Conservation (phyloP, 2,329 filamentous ascomycete genomes). For the Apiospora phragmitis region DNA sequence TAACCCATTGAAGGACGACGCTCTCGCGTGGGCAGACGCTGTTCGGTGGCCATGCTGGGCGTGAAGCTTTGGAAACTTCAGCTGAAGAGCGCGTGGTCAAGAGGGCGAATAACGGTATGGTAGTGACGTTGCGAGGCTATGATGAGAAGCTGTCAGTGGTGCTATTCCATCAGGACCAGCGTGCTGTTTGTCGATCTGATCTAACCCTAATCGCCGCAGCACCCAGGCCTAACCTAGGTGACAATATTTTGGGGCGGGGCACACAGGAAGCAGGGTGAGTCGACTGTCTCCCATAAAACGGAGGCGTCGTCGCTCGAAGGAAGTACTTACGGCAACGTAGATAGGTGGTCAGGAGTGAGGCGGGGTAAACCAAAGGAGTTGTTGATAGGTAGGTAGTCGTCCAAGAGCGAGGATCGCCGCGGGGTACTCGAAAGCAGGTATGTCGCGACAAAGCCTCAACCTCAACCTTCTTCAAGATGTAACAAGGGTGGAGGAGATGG, state of each 20-base stretch:
- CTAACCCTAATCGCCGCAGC: neutral
- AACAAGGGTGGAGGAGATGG: neutral
- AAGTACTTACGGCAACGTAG: neutral
- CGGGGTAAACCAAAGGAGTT: neutral
- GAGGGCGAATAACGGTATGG: too few species aligned
- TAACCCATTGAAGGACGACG: slow-evolving; percentile 71
- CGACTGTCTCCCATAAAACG: neutral
- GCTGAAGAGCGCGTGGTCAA: neutral
- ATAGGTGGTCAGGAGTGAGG: neutral
- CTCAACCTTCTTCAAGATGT: neutral
- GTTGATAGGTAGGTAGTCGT: neutral
- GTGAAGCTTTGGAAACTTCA: neutral
- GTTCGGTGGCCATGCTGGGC: slow-evolving; percentile 32
- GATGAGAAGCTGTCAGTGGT: neutral
- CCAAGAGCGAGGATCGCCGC: slow-evolving; percentile 12
- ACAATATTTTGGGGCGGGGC: neutral
- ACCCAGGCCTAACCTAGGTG: neutral
- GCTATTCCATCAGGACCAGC: neutral
- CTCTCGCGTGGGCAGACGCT: slow-evolving; percentile 60
- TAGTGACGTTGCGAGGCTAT: neutral
- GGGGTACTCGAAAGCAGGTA: slow-evolving; percentile 4
- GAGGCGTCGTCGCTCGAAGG: neutral
- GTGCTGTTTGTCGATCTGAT: neutral
- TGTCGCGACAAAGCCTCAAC: neutral
- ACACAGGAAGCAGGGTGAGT: neutral